Evolutionary conservation across 1,139 yeast species (phyloP), one percentile per base, ranked within the genome.

Genomic region (Trichomonascaceae sp.): DNA sequence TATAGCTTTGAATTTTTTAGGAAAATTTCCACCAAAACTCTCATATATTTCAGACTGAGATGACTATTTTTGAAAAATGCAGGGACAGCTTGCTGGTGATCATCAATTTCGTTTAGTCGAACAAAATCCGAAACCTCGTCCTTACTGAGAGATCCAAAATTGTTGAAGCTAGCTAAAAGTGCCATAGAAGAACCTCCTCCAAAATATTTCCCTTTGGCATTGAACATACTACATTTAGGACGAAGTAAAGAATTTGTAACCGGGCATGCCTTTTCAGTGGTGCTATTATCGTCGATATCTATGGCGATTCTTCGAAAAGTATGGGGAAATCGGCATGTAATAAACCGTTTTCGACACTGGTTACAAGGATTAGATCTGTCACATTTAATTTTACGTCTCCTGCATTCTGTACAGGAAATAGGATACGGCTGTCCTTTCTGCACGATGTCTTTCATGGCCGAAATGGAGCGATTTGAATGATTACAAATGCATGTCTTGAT

Each of bases 101-200:
- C 41, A 2, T 36, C 17, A 13, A 36, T 36, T 48, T 39, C 50
- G 41, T 36, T 36, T 8, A 13, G n/a, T 2, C 41, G 41, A 15
- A 15, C 41, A 36, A 3, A 36, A 9, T 13, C n/a, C 8, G 41
- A 36, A 9, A 39, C 38, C 39, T 48, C 45, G 15, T 30, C 50
- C 6, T 15, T 27, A 15, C 30, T 44, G 17, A 36, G 41, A 36
- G 41, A 36, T 13, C 41, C 41, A 36, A 13, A 15, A 39, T 48
- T 20, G n/a, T 20, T 15, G 12, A 48, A 38, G 13, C 45, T 18
- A 12, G 45, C 39, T 10, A 48, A 32, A 30, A 48, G 41, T 10
- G 50, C 50, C 18, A 48, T 30, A 9, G 45, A 39, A 12, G 50
- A 48, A 17, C 50, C 50, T 4, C 45, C 18, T 22, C 50, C 50